Evolutionary conservation across 257 asterid species (phyloP).

Genomic region (Striga asiatica): DNA sequence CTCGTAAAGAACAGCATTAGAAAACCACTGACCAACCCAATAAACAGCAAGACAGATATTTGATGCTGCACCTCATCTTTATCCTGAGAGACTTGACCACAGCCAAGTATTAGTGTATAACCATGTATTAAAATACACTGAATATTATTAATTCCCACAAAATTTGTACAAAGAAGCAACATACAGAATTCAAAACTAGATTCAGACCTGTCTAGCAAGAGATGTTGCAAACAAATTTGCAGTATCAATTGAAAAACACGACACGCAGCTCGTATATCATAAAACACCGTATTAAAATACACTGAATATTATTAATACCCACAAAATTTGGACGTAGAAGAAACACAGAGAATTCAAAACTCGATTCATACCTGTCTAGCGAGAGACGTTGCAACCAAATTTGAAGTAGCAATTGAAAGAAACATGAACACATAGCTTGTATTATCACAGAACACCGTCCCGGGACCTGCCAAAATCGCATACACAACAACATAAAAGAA

Average conservation of each 20-base stretch:
- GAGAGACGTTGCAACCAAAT: slow-evolving; percentile 88
- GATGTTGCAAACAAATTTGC: no score
- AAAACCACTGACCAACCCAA: slow-evolving; percentile 73
- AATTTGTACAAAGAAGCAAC: neutral
- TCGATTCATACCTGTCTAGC: slow-evolving; percentile 48
- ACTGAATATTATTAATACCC: neutral
- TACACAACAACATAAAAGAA: neutral
- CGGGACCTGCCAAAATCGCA: slow-evolving; percentile 60
- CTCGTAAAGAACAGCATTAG: slow-evolving; percentile 71
- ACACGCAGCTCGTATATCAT: no score
- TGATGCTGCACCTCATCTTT: slow-evolving; percentile 82
- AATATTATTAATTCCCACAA: neutral
- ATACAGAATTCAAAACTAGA: neutral
- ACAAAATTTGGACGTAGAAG: neutral
- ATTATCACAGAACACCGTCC: slow-evolving; percentile 82
- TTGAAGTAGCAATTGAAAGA: slow-evolving; percentile 92
- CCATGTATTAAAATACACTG: neutral
- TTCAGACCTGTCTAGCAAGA: slow-evolving; percentile 44
- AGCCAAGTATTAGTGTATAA: neutral
- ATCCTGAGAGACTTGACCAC: slow-evolving; percentile 43
- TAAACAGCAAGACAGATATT: slow-evolving; percentile 69
- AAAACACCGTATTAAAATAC: neutral
- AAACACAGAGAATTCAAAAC: neutral
- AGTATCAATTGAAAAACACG: no score
- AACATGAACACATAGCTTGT: slow-evolving; percentile 85